These are phyloP conservation scores for Atkinsonella hypoxylon DNA, from an alignment of 2,329 filamentous ascomycete genomes.

Conservation along the genomic window DNA sequence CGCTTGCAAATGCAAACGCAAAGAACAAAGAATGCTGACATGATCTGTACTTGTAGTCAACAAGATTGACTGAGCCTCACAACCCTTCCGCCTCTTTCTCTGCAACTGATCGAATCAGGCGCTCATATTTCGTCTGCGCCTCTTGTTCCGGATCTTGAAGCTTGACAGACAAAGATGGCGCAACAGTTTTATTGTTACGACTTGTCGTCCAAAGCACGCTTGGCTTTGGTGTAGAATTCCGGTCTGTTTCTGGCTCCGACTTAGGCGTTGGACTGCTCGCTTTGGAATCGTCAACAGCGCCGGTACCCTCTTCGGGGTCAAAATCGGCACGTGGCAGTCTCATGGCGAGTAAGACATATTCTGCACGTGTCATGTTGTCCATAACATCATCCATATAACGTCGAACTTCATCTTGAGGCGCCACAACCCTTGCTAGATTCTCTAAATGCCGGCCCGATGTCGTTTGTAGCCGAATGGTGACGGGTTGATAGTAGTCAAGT, in stretches of 20 bases:
- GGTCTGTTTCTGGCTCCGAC: slow-evolving; percentile 15
- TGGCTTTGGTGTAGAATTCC: slow-evolving; percentile 13
- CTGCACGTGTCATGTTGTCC: slow-evolving; percentile 55
- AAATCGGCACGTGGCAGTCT: slow-evolving; percentile 38
- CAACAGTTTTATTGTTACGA: slow-evolving; percentile 5
- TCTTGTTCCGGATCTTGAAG: slow-evolving; percentile 24
- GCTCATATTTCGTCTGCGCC: slow-evolving; percentile 22
- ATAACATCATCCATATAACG: slow-evolving; percentile 61
- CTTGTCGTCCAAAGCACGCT: slow-evolving; percentile 25
- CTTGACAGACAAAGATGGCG: slow-evolving; percentile 11
- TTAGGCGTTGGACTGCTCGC: slow-evolving; percentile 19
- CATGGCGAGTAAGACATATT: slow-evolving; percentile 57
- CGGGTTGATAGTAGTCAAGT: slow-evolving; percentile 65
- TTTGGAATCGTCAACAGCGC: slow-evolving; percentile 18
- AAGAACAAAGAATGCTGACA: no score
- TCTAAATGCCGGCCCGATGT: slow-evolving; percentile 45
- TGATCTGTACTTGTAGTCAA: no score
- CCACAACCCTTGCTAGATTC: slow-evolving; percentile 47
- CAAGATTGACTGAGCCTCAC: slow-evolving; percentile 4
- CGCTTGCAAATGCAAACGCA: no score
- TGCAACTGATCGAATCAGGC: slow-evolving; percentile 24
- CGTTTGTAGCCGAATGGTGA: slow-evolving; percentile 50
- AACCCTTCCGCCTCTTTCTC: slow-evolving; percentile 19
- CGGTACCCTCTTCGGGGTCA: slow-evolving; percentile 18
- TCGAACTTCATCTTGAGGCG: slow-evolving; percentile 48